A percentile compares a stretch with the other conserved stretches of the same genome.
Conservation (phyloP, 495 filamentous ascomycete genomes). For the Lophium mytilinum region DNA sequence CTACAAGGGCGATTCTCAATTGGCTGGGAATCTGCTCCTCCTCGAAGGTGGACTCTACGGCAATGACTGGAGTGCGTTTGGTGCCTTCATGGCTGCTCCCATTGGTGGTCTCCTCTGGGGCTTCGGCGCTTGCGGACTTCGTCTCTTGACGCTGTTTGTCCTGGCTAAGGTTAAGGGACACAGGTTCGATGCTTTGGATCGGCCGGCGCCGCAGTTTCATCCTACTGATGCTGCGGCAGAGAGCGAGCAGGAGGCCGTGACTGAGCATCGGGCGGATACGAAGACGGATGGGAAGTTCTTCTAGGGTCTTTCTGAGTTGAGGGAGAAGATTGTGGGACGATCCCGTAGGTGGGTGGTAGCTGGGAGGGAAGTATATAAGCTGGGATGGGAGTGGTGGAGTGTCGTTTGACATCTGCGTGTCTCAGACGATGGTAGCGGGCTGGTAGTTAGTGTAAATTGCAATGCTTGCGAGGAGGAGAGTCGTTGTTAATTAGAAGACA, state of each 20-base stretch:
- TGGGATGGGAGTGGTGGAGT: too few relatives aligned
- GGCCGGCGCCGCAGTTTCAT: conserved; percentile 30
- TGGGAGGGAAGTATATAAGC: too few relatives aligned
- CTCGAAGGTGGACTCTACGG: conserved; percentile 62
- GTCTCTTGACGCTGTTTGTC: conserved; percentile 46
- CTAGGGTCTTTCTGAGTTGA: not conserved
- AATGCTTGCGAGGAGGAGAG: too few relatives aligned
- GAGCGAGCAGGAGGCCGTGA: conserved; percentile 6
- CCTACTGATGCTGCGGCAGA: not conserved
- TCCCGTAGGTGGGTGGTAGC: too few relatives aligned
- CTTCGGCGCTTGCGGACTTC: conserved; percentile 47
- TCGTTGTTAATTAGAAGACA: too few relatives aligned
- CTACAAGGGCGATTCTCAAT: conserved; percentile 50
- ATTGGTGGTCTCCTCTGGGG: conserved; percentile 64
- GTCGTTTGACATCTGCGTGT: too few relatives aligned
- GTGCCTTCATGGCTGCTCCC: conserved; percentile 69
- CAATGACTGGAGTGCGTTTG: conserved; percentile 67
- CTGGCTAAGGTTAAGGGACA: conserved; percentile 44
- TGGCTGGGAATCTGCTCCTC: conserved; percentile 57
- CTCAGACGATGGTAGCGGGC: too few relatives aligned
- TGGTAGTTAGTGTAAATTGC: too few relatives aligned
- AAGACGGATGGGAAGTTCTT: conserved; percentile 23
- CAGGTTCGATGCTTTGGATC: conserved; percentile 57
- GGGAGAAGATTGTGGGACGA: too few relatives aligned
- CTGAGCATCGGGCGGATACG: conserved; percentile 4